Conservation (phyloP, 163 green algal species). For the Picocystis sp. region DNA sequence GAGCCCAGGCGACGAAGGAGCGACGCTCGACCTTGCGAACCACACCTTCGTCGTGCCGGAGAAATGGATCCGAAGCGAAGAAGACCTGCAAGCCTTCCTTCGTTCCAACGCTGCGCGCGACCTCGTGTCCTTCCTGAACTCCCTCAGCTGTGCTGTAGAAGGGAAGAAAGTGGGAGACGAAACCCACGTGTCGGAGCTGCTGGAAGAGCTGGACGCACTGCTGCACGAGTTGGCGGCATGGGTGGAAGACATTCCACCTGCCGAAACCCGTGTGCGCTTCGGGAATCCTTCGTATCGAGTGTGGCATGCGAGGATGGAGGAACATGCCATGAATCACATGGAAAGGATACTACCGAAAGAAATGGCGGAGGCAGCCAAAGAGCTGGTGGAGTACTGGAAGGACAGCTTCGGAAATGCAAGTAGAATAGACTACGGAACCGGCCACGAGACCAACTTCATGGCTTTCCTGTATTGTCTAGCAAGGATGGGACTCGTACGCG, state of each 20-base stretch:
- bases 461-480: conserved; percentile 82
- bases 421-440: conserved; percentile 83
- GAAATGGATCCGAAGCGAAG: conserved; percentile 33
- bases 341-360: conserved; percentile 23
- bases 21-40: too few relatives aligned
- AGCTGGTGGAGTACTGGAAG: conserved; percentile 63
- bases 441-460: conserved; percentile 89
- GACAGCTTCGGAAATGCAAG: conserved; percentile 76
- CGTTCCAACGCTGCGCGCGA: conserved; percentile 16
- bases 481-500: conserved; percentile 46
- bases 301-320: conserved; percentile 33
- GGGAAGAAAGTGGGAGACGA: conserved; percentile 38
- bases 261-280: conserved; percentile 61
- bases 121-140: conserved; percentile 72
- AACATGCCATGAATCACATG: conserved; percentile 2
- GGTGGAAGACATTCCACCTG: conserved; percentile 65
- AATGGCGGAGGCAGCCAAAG: conserved; percentile 23
- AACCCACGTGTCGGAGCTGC: conserved; percentile 31
- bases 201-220: conserved; percentile 28
- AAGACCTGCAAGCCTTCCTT: conserved; percentile 47
- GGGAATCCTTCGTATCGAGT: conserved; percentile 76
- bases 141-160: conserved; percentile 52
- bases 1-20: too few relatives aligned
- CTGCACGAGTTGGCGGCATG: conserved; percentile 13
- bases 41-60: conserved; percentile 16